phyloP scores from a whole-genome alignment of 352 stramenopile species.

The Globisporangium radiosum region DNA sequence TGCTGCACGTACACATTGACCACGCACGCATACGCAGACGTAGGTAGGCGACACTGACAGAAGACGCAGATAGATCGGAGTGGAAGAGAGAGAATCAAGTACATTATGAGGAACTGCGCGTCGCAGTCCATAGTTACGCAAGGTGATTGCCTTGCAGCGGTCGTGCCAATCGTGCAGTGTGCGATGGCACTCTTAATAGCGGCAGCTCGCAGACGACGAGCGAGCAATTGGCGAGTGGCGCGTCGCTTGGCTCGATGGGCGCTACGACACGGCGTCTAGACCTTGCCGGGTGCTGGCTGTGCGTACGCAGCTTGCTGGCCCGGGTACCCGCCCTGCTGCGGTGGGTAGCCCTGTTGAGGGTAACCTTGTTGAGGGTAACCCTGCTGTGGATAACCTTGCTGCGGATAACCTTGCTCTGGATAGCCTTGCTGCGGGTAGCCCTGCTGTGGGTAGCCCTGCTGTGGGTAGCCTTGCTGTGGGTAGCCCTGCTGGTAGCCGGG shows the following conservation, averaged over 20 bases:
- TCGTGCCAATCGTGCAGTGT: too few relatives aligned
- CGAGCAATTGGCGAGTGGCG: too few relatives aligned
- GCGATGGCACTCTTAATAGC: too few relatives aligned
- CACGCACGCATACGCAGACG: background rate
- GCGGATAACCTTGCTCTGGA: slow-evolving; percentile 25
- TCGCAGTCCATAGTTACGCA: background rate
- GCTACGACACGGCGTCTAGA: slow-evolving; percentile 1
- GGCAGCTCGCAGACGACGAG: too few relatives aligned
- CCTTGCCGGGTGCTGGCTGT: slow-evolving; percentile 8
- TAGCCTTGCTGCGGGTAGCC: slow-evolving; percentile 32
- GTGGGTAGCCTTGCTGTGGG: slow-evolving; percentile 10
- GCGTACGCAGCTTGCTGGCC: slow-evolving; percentile 7
- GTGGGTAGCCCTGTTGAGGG: too few relatives aligned
- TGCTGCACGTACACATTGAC: too few relatives aligned
- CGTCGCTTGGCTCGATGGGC: background rate
- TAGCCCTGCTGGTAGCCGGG: slow-evolving; percentile 17
- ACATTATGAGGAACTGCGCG: background rate
- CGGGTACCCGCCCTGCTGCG: slow-evolving; percentile 15
- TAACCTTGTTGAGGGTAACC: background rate
- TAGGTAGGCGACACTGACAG: background rate
- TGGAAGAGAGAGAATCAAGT: background rate
- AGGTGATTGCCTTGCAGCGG: background rate
- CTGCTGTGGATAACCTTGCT: slow-evolving; percentile 21
- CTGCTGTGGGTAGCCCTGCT: slow-evolving; percentile 21
- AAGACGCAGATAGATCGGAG: background rate